phyloP scores from a whole-genome alignment of 345 rosid genomes.

The Erucastrum elatum region DNA sequence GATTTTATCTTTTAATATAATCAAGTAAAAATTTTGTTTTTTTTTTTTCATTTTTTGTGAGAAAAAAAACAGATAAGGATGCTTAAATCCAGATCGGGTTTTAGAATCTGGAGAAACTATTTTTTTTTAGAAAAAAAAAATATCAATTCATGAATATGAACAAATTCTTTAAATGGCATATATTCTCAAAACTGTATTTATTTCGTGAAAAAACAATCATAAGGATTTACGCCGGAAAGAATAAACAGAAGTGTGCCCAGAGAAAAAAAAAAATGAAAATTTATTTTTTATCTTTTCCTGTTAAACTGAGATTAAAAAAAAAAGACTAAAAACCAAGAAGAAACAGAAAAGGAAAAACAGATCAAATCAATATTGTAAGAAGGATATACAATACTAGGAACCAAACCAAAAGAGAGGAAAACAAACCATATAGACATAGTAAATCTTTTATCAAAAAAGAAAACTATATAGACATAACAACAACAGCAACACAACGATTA shows the following conservation, averaged over 20 bases:
- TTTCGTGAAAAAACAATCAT: constrained; percentile 14
- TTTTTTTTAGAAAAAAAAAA: not conserved
- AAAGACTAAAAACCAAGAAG: not conserved
- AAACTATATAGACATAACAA: not conserved
- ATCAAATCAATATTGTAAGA: not conserved
- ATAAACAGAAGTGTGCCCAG: constrained; percentile 4
- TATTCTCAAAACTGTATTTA: not conserved
- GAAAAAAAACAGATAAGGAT: not conserved
- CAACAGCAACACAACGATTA: not conserved
- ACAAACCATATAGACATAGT: not conserved
- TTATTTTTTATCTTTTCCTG: not conserved
- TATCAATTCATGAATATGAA: not conserved
- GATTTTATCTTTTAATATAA: not conserved
- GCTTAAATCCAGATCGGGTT: constrained; percentile 13
- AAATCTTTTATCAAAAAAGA: not conserved
- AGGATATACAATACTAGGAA: not conserved
- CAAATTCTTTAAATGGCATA: not conserved
- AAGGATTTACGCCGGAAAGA: constrained; percentile 22
- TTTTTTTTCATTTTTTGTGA: not conserved
- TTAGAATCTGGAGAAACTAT: not conserved
- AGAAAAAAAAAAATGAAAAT: not conserved
- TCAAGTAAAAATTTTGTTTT: not conserved
- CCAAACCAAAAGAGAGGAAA: not conserved
- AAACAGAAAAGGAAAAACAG: constrained; percentile 2
- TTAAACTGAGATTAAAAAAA: not conserved